These are phyloP conservation scores for Fusarium dlaminii DNA, from an alignment of 2,329 filamentous ascomycete species.

Conservation along the genomic window DNA sequence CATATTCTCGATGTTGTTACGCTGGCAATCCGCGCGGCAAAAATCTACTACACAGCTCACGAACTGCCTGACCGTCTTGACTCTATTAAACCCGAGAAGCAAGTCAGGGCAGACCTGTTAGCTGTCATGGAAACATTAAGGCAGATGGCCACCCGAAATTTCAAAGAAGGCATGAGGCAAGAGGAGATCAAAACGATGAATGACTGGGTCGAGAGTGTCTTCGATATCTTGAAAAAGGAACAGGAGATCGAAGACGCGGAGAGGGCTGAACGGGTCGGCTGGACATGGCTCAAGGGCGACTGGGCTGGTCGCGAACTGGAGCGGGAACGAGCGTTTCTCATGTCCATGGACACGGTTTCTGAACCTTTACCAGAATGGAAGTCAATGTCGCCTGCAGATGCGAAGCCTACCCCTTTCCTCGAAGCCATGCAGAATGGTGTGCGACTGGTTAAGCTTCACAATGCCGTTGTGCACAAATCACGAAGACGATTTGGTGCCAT, in stretches of 20 bases:
- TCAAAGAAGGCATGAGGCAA: constrained; percentile 80
- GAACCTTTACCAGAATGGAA: constrained; percentile 75
- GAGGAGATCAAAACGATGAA: constrained; percentile 82
- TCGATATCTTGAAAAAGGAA: constrained; percentile 79
- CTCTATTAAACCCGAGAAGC: constrained; percentile 85
- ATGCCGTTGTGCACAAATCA: constrained; percentile 85
- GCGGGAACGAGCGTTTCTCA: constrained; percentile 83
- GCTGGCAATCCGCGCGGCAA: constrained; percentile 92
- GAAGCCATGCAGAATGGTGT: constrained; percentile 79
- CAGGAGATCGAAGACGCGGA: constrained; percentile 81
- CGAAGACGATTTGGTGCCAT: constrained; percentile 89
- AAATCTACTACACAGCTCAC: constrained; percentile 95
- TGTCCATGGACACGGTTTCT: constrained; percentile 72
- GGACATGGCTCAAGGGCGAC: constrained; percentile 82
- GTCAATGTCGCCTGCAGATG: constrained; percentile 51
- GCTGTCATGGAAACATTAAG: constrained; percentile 91
- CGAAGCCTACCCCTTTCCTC: constrained; percentile 79
- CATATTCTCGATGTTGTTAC: constrained; percentile 93
- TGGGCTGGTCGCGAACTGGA: constrained; percentile 81
- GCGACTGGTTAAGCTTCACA: constrained; percentile 86
- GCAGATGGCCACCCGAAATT: constrained; percentile 88
- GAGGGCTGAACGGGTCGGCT: constrained; percentile 72
- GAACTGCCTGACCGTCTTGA: constrained; percentile 87
- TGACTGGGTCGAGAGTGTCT: constrained; percentile 82
- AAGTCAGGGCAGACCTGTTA: constrained; percentile 84